A percentile compares a stretch with the other conserved stretches of the same genome.
Evolutionary conservation across 2,329 filamentous ascomycete genomes (phyloP).

Genomic region (Plenodomus lindquistii): DNA sequence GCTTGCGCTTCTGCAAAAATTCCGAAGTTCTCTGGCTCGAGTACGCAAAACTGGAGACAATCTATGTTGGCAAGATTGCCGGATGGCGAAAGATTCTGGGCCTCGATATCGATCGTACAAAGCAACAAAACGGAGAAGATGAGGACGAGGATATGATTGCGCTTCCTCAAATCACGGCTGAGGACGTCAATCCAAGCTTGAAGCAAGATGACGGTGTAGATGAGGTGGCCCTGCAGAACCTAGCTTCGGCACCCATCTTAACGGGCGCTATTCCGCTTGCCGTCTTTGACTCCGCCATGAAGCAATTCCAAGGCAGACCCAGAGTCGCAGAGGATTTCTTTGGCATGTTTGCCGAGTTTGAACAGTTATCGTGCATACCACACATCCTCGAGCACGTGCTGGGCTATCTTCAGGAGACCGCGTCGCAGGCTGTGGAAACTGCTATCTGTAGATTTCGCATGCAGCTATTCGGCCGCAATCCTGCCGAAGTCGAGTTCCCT

Average conservation of each 20-base stretch:
- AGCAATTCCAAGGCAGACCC: constrained; percentile 71
- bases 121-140: constrained; percentile 51
- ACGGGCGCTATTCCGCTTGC: constrained; percentile 92
- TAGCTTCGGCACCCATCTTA: constrained; percentile 75
- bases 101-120: constrained; percentile 55
- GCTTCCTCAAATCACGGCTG: constrained; percentile 62
- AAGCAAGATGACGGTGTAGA: constrained; percentile 54
- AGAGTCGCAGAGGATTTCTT: constrained; percentile 77
- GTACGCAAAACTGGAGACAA: constrained; percentile 89
- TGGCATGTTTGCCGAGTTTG: constrained; percentile 73
- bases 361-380: constrained; percentile 64
- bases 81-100: constrained; percentile 71
- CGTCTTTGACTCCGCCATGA: constrained; percentile 84
- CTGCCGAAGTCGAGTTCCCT: constrained; percentile 72
- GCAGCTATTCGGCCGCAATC: constrained; percentile 67
- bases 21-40: constrained; percentile 80
- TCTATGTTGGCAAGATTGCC: constrained; percentile 83
- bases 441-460: constrained; percentile 73
- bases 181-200: constrained; percentile 62
- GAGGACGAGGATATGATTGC: constrained; percentile 57
- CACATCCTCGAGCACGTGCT: constrained; percentile 76
- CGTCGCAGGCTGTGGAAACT: constrained; percentile 60
- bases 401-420: constrained; percentile 62
- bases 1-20: constrained; percentile 82
- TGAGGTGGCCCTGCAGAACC: constrained; percentile 63